Evolutionary conservation across 2,329 filamentous ascomycete genomes (phyloP), one percentile per base, ranked within the genome.

Genomic region (Zymoseptoria pseudotritici): DNA sequence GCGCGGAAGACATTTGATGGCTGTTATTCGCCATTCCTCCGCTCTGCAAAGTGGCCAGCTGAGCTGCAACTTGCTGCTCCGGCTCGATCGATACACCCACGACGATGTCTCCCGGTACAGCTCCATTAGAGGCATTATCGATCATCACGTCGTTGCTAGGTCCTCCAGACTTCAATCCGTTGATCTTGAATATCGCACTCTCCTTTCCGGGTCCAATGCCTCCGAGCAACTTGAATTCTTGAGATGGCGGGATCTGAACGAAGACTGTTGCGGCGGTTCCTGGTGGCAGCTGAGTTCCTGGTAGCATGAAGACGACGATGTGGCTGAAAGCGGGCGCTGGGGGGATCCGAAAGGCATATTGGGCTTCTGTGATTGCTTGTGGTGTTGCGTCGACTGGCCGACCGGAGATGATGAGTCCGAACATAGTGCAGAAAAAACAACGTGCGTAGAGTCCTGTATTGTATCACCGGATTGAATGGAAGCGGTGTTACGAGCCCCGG

Each of bases 151-250:
- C 79, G 13, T 79, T 79, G 72, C 79, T 81, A 7, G 78, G 77
- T 42, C 74, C 70, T 66, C 75, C 57, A 63, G 74, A 46, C 66
- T 73, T 75, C 19, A 75, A 67, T 0, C 73, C 75, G 54, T 79
- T 81, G 65, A 96, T 79, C 73, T 89, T 91, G 80, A 97, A 97
- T 59, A 97, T 89, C 42, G 92, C 91, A 66, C 88, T 93, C 67
- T 94, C 91, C 72, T 97, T 97, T 59, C 92, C 91, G 42, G 89
- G 87, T 1, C 90, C 92, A 58, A 99, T 86, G 54, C 87, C 94
- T 63, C 95, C 94, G 4, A 97, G 85, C 69, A 99, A 90, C 61
- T 83, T 86, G 77, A 96, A 96, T 53, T 87, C 83, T 73, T 66
- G 74, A 57, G 76, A 67, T 8, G 76, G 76, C 2, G 85, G 83